Conservation (phyloP, 345 rosid genomes). For the Eucalyptus sp. region DNA sequence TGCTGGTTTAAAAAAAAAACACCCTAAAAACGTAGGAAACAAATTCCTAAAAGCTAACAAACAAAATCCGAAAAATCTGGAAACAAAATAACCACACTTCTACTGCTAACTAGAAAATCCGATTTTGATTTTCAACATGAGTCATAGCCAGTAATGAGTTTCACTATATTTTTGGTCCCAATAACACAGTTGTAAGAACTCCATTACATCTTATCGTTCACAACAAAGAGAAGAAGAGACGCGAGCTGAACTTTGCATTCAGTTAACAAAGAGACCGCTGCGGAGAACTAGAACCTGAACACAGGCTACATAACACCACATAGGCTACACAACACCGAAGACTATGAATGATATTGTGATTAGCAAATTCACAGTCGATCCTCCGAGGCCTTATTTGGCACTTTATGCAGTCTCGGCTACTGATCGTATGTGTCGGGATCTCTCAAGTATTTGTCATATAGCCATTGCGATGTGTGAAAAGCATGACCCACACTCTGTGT, state of each 20-base stretch:
- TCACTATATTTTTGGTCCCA: background rate
- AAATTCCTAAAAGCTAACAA: no score
- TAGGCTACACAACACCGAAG: background rate
- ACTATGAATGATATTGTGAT: background rate
- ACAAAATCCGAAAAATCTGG: no score
- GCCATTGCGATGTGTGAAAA: constrained; percentile 16
- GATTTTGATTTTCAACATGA: no score
- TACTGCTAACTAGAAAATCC: no score
- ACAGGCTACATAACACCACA: background rate
- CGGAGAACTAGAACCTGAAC: background rate
- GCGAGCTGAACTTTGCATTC: background rate
- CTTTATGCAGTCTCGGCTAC: background rate
- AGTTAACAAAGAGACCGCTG: background rate
- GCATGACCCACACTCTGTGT: constrained; percentile 30
- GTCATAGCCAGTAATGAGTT: background rate
- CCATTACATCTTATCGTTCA: background rate
- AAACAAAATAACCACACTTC: no score
- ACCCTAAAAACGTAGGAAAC: no score
- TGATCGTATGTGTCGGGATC: constrained; percentile 3
- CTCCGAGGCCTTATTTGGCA: background rate
- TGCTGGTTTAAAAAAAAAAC: no score
- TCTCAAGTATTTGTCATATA: constrained; percentile 37
- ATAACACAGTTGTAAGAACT: background rate
- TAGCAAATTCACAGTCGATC: background rate
- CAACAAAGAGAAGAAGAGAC: background rate